Evolutionary conservation across 805 yeast species (phyloP), one percentile per base, ranked within the genome.

Genomic region (Wickerhamomyces chaumierensis): DNA sequence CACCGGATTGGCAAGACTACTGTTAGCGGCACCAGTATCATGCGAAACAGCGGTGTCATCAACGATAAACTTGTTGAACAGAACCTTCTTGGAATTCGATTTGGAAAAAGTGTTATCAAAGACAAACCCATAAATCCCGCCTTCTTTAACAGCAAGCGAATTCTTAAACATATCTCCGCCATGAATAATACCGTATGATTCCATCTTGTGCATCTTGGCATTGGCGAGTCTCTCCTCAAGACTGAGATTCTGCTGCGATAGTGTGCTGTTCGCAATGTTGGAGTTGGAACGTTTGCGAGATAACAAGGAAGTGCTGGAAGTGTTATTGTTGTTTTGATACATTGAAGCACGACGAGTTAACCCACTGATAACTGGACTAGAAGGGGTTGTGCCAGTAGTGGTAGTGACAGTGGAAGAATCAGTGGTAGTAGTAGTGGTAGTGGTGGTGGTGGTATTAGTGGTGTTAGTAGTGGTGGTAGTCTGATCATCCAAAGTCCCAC

Each of bases 31-130:
- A n/a, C n/a, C n/a, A n/a, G n/a, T n/a, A n/a, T n/a, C n/a, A n/a
- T n/a, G n/a, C n/a, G n/a, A n/a, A n/a, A n/a, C n/a, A n/a, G n/a
- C n/a, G n/a, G n/a, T n/a, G 25, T 48, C 54, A 14, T 48, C 56
- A 21, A 52, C 52, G 14, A 57, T 48, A 36, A 52, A 51, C 37
- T 51, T 51, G 42, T 78, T 71, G 58, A 87, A 87, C 40, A 78
- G 65, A 1, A 90, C 76, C 42, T 81, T 85, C 57, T 90, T 92
- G 35, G 86, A 78, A 18, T 78, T 80, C 25, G 81, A 84, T 52
- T 83, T 86, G 25, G 95, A 81, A 49, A 87, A 85, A 0, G 95
- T 81, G 61, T 90, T 90, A 60, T 90, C 97, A 53, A 90, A 81
- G 19, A 92, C 80, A 55, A 90, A 83, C 0, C 96, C 96, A 59